A percentile compares a stretch with the other conserved stretches of the same genome.
These are phyloP conservation scores for Ceratocystis cacaofunesta DNA, from an alignment of 2,329 filamentous ascomycete species.

Conservation along the genomic window DNA sequence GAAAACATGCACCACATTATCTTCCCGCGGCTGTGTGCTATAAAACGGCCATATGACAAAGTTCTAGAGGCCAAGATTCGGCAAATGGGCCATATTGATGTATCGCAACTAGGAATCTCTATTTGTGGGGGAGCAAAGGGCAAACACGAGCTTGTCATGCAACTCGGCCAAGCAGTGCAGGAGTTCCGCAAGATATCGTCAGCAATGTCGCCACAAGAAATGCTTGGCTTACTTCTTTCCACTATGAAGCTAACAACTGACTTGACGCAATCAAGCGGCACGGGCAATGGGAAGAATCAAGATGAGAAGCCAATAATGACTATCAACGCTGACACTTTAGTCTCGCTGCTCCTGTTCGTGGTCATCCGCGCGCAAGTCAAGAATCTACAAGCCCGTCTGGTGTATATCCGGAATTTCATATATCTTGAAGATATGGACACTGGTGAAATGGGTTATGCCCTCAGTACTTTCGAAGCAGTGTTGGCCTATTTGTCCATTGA, in stretches of 20 bases:
- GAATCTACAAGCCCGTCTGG: conserved; percentile 71
- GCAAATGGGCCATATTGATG: conserved; percentile 86
- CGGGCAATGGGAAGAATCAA: conserved; percentile 24
- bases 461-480: conserved; percentile 93
- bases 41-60: conserved; percentile 67
- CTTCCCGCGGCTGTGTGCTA: conserved; percentile 65
- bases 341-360: conserved; percentile 79
- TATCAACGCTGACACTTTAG: conserved; percentile 75
- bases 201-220: conserved; percentile 71
- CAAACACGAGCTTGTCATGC: conserved; percentile 66
- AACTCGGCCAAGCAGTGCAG: conserved; percentile 65
- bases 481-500: conserved; percentile 74
- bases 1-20: conserved; percentile 86
- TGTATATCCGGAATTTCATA: conserved; percentile 96
- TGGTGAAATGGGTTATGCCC: conserved; percentile 86
- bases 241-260: conserved; percentile 75
- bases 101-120: conserved; percentile 81
- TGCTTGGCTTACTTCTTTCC: conserved; percentile 65
- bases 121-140: conserved; percentile 64
- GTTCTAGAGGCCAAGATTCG: conserved; percentile 81
- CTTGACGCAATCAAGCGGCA: conserved; percentile 24
- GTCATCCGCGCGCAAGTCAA: conserved; percentile 82
- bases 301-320: conserved; percentile 42
- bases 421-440: conserved; percentile 96
- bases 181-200: conserved; percentile 75